A percentile compares a stretch with the other conserved stretches of the same genome.
phyloP scores from a whole-genome alignment of 768 basidiomycete species.

The Xerocomellus intermedius region DNA sequence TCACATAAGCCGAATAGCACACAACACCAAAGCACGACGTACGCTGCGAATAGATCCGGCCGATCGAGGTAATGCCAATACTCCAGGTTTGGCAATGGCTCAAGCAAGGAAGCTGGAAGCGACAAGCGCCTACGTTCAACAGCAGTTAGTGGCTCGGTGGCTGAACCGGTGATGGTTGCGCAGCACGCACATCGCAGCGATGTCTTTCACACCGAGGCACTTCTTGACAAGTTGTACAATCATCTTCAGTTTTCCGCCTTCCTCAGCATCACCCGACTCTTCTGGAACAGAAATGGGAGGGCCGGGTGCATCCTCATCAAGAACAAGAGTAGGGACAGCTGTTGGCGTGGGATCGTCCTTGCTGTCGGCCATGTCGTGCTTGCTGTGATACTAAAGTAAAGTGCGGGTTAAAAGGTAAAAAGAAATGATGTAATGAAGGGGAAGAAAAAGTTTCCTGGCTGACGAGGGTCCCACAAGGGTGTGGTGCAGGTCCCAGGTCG shows the following conservation, averaged over 20 bases:
- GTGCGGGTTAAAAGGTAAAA: background rate
- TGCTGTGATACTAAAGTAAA: background rate
- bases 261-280: slow-evolving; percentile 68
- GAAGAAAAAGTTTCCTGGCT: slow-evolving; percentile 2
- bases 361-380: slow-evolving; percentile 20
- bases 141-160: slow-evolving; percentile 17
- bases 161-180: background rate
- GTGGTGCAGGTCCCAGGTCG: slow-evolving; percentile 8
- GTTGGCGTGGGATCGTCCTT: slow-evolving; percentile 11
- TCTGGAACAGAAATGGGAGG: slow-evolving; percentile 70
- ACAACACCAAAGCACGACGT: slow-evolving; percentile 34
- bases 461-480: slow-evolving; percentile 8
- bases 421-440: background rate
- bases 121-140: slow-evolving; percentile 71
- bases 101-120: slow-evolving; percentile 87
- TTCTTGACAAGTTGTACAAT: slow-evolving; percentile 89
- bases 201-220: slow-evolving; percentile 91
- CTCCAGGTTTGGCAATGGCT: slow-evolving; percentile 94
- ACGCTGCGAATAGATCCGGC: slow-evolving; percentile 91
- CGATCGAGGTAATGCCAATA: slow-evolving; percentile 94
- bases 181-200: slow-evolving; percentile 79
- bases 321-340: slow-evolving; percentile 1
- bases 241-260: slow-evolving; percentile 93
- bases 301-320: slow-evolving; percentile 52
- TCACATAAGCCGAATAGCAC: slow-evolving; percentile 2